Percentiles rank a stretch among this genome's conserved stretches.
Conservation (phyloP, 306 rosid genomes). For the Prunus salicina region DNA sequence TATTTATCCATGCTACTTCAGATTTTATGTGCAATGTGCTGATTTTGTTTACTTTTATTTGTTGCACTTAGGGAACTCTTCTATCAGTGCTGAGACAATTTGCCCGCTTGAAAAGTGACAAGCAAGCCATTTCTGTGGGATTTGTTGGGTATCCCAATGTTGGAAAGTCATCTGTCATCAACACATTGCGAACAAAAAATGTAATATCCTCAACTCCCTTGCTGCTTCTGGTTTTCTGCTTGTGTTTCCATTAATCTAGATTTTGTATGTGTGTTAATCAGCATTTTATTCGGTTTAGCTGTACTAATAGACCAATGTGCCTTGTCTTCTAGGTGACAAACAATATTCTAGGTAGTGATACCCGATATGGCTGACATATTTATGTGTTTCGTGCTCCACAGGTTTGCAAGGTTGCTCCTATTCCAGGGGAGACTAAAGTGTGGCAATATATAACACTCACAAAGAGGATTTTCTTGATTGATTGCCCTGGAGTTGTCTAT, state of each 20-base stretch:
- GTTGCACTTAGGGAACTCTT: conserved; percentile 69
- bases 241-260: not conserved
- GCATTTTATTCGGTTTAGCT: not conserved
- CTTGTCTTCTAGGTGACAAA: not conserved
- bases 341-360: not conserved
- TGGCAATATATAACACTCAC: conserved; percentile 97
- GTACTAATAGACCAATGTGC: not conserved
- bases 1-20: not conserved
- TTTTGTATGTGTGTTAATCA: not conserved
- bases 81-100: conserved; percentile 91
- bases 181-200: conserved; percentile 82
- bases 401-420: conserved; percentile 99
- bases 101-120: conserved; percentile 83
- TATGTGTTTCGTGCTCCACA: conserved; percentile 23
- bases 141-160: conserved; percentile 97
- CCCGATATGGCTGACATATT: conserved; percentile 7
- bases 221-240: conserved; percentile 16
- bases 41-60: not conserved
- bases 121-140: conserved; percentile 97
- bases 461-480: conserved; percentile 90
- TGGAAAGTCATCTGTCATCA: conserved; percentile 92
- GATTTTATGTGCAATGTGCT: not conserved
- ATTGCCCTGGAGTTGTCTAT: conserved; percentile 94
- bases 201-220: conserved; percentile 37
- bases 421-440: conserved; percentile 95